Evolutionary conservation across 345 rosid genomes (phyloP).

Genomic region (Sisymbrium irio): DNA sequence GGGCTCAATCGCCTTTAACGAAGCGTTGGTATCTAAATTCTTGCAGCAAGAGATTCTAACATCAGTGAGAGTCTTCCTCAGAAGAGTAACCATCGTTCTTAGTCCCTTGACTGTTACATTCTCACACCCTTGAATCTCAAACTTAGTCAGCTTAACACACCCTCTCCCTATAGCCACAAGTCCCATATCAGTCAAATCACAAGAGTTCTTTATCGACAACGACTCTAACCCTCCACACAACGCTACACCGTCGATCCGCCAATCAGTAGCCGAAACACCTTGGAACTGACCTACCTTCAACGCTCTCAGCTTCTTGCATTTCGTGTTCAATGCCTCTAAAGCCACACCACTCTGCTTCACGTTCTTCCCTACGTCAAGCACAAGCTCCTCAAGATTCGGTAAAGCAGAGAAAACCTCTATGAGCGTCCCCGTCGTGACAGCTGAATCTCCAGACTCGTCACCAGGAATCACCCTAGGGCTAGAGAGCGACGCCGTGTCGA

Average conservation of each 20-base stretch:
- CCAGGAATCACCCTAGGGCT: constrained; percentile 44
- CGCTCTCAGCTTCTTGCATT: constrained; percentile 50
- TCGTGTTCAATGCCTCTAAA: constrained; percentile 52
- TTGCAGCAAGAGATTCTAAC: constrained; percentile 71
- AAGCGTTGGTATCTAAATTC: constrained; percentile 52
- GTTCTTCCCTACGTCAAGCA: constrained; percentile 61
- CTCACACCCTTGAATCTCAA: constrained; percentile 85
- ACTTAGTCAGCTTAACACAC: constrained; percentile 53
- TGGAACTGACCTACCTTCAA: constrained; percentile 72
- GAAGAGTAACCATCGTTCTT: constrained; percentile 57
- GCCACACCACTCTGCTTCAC: constrained; percentile 58
- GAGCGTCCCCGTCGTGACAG: constrained; percentile 42
- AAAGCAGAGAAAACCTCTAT: constrained; percentile 51
- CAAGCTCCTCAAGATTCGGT: constrained; percentile 59
- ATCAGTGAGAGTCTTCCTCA: constrained; percentile 47
- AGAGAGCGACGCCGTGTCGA: constrained; percentile 51
- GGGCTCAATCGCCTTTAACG: constrained; percentile 65
- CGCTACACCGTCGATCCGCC: constrained; percentile 71
- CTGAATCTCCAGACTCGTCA: constrained; percentile 58
- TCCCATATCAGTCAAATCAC: constrained; percentile 79
- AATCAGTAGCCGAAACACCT: constrained; percentile 56
- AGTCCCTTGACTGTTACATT: constrained; percentile 65
- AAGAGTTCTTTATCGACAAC: constrained; percentile 57
- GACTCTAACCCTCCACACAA: constrained; percentile 56
- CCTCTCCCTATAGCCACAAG: constrained; percentile 79